A percentile compares a stretch with the other conserved stretches of the same genome.
Conservation (phyloP, 495 filamentous ascomycete genomes). For the Neohortaea acidophila region DNA sequence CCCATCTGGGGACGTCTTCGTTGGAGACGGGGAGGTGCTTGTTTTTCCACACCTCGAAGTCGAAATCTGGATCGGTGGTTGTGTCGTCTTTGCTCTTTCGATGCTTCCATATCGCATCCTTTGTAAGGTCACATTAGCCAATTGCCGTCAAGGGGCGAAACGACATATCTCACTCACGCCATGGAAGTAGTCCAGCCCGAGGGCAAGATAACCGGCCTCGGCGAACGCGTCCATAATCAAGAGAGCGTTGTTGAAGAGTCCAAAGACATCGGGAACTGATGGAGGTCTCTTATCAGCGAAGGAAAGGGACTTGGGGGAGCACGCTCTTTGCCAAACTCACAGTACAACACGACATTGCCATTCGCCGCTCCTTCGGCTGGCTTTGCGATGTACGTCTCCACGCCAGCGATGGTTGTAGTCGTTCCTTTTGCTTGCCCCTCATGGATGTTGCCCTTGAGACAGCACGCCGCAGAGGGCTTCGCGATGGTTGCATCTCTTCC, state of each 20-base stretch:
- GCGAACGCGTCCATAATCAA: conserved; percentile 32
- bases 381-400: conserved; percentile 25
- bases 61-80: conserved; percentile 27
- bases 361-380: conserved; percentile 21
- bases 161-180: conserved; percentile 9
- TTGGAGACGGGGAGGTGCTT: conserved; percentile 27
- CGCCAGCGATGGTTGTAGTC: conserved; percentile 19
- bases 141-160: not conserved
- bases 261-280: conserved; percentile 31
- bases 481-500: too few relatives aligned
- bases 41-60: conserved; percentile 28
- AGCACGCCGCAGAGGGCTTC: conserved; percentile 23
- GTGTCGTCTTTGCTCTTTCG: conserved; percentile 23
- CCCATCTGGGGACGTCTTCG: conserved; percentile 26
- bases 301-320: too few relatives aligned
- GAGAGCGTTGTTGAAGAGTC: conserved; percentile 26
- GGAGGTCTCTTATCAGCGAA: too few relatives aligned
- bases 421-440: conserved; percentile 22
- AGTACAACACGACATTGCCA: conserved; percentile 28
- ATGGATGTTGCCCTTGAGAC: conserved; percentile 25
- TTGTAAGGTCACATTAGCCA: not conserved
- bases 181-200: conserved; percentile 32
- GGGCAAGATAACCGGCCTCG: conserved; percentile 27
- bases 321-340: too few relatives aligned
- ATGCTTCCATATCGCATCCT: conserved; percentile 31